phyloP scores from a whole-genome alignment of 2,329 filamentous ascomycete species.

The Hypoxylon sp. region DNA sequence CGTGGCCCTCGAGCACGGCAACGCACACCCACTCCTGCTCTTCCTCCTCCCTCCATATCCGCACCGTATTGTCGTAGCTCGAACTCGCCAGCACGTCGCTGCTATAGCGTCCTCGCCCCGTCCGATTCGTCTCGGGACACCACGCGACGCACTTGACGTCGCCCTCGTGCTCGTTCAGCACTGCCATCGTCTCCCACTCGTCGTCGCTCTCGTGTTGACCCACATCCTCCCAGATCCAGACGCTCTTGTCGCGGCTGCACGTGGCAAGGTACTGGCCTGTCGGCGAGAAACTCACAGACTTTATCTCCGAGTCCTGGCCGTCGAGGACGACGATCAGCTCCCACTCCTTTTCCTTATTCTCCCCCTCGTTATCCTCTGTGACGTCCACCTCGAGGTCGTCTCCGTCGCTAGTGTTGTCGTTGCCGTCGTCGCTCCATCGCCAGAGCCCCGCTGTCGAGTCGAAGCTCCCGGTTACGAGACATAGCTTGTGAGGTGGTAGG shows the following conservation, averaged over 20 bases:
- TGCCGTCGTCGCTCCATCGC: constrained; percentile 69
- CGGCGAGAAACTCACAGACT: constrained; percentile 80
- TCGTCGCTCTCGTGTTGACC: constrained; percentile 80
- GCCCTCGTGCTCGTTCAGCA: constrained; percentile 92
- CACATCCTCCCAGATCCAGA: constrained; percentile 99
- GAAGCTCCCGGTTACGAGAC: constrained; percentile 92
- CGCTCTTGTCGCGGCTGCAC: constrained; percentile 90
- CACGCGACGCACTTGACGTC: constrained; percentile 96
- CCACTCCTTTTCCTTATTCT: constrained; percentile 74
- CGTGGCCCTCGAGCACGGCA: constrained; percentile 81
- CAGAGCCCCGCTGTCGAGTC: constrained; percentile 90
- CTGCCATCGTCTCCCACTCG: constrained; percentile 96
- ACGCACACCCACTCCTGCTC: constrained; percentile 95
- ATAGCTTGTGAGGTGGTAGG: constrained; percentile 71
- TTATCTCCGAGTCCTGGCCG: constrained; percentile 94
- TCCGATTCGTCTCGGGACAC: constrained; percentile 77
- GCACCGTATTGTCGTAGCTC: constrained; percentile 94
- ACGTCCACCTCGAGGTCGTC: constrained; percentile 61
- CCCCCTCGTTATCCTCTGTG: constrained; percentile 65
- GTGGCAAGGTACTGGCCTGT: constrained; percentile 86
- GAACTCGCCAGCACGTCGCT: constrained; percentile 84
- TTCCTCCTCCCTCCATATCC: constrained; percentile 89
- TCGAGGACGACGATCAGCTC: constrained; percentile 92
- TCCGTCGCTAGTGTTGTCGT: constrained; percentile 51
- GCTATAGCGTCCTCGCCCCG: constrained; percentile 62